Percentiles rank a stretch among this genome's conserved stretches.
Evolutionary conservation across 148 eudicot species (phyloP).

Genomic region (Spergularia bocconei): DNA sequence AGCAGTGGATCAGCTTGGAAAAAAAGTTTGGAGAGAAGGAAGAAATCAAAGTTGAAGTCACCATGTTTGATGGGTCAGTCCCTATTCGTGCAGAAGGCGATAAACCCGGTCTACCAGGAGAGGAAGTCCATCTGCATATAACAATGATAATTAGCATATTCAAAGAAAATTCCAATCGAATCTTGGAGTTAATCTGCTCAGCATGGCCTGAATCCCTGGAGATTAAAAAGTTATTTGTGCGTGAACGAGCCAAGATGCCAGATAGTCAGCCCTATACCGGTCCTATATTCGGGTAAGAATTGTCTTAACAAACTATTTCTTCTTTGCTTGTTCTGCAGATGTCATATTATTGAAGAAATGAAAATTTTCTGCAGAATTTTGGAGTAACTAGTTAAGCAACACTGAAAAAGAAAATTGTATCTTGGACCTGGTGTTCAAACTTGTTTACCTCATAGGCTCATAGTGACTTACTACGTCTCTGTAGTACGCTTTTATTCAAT

Average conservation of each 20-base stretch:
- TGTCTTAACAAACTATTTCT: neutral
- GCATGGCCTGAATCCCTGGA: slow-evolving; percentile 79
- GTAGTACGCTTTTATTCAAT: neutral
- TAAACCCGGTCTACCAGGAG: slow-evolving; percentile 35
- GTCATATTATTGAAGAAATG: neutral
- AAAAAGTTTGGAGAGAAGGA: slow-evolving; percentile 62
- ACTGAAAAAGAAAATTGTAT: neutral
- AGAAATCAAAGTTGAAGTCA: slow-evolving; percentile 80
- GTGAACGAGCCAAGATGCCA: slow-evolving; percentile 39
- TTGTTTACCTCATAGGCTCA: neutral
- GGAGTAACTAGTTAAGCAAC: neutral
- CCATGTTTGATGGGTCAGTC: slow-evolving; percentile 72
- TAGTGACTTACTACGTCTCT: neutral
- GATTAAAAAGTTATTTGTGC: slow-evolving; percentile 55
- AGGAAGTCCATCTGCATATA: slow-evolving; percentile 57
- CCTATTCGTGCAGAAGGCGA: slow-evolving; percentile 47
- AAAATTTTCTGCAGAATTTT: neutral
- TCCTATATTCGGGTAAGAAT: slow-evolving; percentile 67
- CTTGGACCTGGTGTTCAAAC: neutral
- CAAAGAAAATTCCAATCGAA: slow-evolving; percentile 49
- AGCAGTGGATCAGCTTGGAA: slow-evolving; percentile 80
- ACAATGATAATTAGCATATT: slow-evolving; percentile 60
- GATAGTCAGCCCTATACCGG: slow-evolving; percentile 54
- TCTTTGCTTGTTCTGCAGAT: neutral
- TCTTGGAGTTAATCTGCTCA: slow-evolving; percentile 76